Base-by-base conservation (phyloP, 177 flowering plant species). In the Vitis hybrid region DNA sequence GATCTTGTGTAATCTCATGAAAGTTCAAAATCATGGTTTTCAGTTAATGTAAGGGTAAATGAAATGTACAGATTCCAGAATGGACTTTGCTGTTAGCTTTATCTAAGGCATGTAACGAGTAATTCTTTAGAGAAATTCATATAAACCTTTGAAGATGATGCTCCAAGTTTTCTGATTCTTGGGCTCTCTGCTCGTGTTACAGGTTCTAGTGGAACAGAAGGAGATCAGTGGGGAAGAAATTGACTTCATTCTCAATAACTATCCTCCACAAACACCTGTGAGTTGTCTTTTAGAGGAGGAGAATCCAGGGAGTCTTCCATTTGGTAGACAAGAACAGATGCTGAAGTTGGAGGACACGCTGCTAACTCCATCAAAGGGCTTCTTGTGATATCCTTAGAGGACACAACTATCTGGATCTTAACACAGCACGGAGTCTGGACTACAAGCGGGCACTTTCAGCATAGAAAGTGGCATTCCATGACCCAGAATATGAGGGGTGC, bases 211-310 rank as follows among this genome's bases (percentile, higher is more conserved):
- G 4, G 79, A 86, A 66, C 85, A 84, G 71, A 79, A 81, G 75
- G 97, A 91, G 84, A 88, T 93, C 58, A 84, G 87, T 67, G 98
- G 97, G 54, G 89, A 87, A 56, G 88, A 89, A 65, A 86, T 93
- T 7, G 93, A 95, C 61, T 82, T 67, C 68, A 91, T 95, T 52
- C 63, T 95, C 65, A 70, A 87, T 64, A 84, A 72, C 11, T 93
- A 95, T 78, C 98, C 99, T 64, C 82, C 87, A 24, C 85, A 91
- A 64, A 90, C 90, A n/a, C 96, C 93, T 2, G 40, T 83, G 9
- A 80, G 75, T 66, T 84, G 73, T 70, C 83, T 95, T 35, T 69
- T 93, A 74, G 80, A 88, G 68, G 97, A 95, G 78, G 90, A 89
- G 73, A 84, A 88, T 75, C 98, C 96, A 0, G 98, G 90, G 56